Base-by-base conservation (phyloP, 73 alveolate species). In the Symbiodinium pilosum region DNA sequence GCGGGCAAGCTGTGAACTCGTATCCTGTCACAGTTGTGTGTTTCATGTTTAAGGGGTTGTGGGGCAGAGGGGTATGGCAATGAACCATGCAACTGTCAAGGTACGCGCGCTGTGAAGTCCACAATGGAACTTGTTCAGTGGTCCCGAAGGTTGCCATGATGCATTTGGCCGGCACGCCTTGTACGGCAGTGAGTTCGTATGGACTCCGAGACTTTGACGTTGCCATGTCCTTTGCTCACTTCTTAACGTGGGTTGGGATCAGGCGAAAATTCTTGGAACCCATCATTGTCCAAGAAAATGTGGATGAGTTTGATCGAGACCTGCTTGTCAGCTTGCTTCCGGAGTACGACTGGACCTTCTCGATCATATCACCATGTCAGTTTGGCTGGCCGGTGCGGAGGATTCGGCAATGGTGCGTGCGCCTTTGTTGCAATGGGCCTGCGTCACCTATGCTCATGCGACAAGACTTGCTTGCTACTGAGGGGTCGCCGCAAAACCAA, bases 401-500 rank as follows among this genome's bases (percentile, higher is more conserved):
- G 20, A 16, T 30, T 4, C 43, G 95, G 18, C 95, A 88, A 30
- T 88, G 95, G 95, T 54, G 47, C 4, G 87, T 88, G 42, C 32
- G 39, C 38, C 93, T 34, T 51, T 81, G 59, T 32, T 69, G 42
- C 69, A 43, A 1, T 43, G 39, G 41, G 5, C 1, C 2, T 2
- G 54, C 36, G 30, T 18, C 9, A 0, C 32, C 36, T 36, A 3
- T 21, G 77, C 38, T 64, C 16, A 32, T 56, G 34, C 26, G 21
- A 16, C 73, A 12, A 16, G 21, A 3, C 32, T 26, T 56, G n/a
- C 73, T 6, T 56, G 16, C 40, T 64, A 1, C 52, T n/a, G n/a
- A 68, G 39, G 38, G 95, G 87, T 2, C 83, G 95, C 36, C 95
- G 64, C 84, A 88, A 88, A 71, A 38, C 34, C 36, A 88, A 88